phyloP scores from a whole-genome alignment of 176 grass and related monocot genomes.

The Ensete glaucum region DNA sequence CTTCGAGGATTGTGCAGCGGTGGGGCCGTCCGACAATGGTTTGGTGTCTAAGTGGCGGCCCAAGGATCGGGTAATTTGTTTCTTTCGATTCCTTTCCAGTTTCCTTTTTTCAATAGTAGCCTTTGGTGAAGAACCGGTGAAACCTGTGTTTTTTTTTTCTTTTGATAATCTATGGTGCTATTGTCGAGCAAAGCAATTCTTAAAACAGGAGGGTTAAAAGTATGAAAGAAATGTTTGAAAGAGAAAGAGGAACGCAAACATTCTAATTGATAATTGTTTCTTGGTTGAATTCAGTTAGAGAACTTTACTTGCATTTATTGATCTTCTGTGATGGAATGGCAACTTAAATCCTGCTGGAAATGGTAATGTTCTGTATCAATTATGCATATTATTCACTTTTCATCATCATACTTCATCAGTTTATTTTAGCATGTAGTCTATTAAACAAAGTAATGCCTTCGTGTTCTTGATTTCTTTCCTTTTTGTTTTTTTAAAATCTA shows the following conservation, averaged over 20 bases:
- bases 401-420: too few relatives aligned
- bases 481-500: too few relatives aligned
- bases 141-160: not conserved
- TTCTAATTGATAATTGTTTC: not conserved
- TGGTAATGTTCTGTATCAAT: not conserved
- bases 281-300: not conserved
- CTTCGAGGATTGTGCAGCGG: constrained; percentile 46
- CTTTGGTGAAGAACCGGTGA: not conserved
- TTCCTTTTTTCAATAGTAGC: not conserved
- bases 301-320: not conserved
- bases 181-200: not conserved
- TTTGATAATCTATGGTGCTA: not conserved
- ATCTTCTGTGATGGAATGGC: not conserved
- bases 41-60: constrained; percentile 89
- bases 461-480: too few relatives aligned
- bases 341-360: not conserved
- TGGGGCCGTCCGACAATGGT: constrained; percentile 58
- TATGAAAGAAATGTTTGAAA: not conserved
- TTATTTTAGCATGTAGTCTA: too few relatives aligned
- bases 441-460: too few relatives aligned
- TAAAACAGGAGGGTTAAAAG: not conserved
- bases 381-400: not conserved
- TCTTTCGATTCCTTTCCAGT: not conserved
- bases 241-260: not conserved
- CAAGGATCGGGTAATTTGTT: constrained; percentile 69